Evolutionary conservation across 208 protist species (phyloP).

Genomic region (Wallacemonas sp.): DNA sequence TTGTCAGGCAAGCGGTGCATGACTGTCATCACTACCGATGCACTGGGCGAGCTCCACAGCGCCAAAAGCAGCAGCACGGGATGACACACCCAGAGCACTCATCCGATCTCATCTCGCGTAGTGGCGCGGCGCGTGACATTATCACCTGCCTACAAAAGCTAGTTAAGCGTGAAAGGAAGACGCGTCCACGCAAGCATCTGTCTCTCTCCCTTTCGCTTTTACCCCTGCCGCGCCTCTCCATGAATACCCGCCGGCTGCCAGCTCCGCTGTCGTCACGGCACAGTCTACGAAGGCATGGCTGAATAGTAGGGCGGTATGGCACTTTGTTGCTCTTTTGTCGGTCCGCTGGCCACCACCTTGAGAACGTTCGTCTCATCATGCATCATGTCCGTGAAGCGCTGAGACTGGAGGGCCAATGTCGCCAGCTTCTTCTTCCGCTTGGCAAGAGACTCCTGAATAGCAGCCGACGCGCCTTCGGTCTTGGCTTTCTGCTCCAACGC

Average conservation of each 20-base stretch:
- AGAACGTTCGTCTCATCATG: slow-evolving; percentile 19
- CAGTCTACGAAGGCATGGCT: neutral
- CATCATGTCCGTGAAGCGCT: slow-evolving; percentile 18
- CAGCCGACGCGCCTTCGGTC: neutral
- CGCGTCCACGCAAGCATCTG: no score
- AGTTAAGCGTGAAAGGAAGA: neutral
- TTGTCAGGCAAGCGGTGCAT: no score
- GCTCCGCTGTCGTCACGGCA: no score
- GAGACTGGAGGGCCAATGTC: neutral
- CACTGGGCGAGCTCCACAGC: no score
- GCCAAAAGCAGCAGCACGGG: neutral
- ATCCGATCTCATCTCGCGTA: no score
- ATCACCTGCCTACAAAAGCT: neutral
- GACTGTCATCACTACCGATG: no score
- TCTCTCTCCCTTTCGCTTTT: no score
- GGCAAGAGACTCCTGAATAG: neutral
- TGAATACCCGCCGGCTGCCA: no score
- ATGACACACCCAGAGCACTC: neutral
- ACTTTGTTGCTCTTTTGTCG: neutral
- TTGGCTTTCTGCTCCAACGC: neutral
- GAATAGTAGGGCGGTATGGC: slow-evolving; percentile 22
- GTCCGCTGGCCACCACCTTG: neutral
- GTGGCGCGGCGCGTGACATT: no score
- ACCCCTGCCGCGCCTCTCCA: no score
- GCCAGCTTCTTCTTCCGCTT: slow-evolving; percentile 1